Evolutionary conservation across 257 asterid genomes (phyloP), one percentile per base, ranked within the genome.

Genomic region (Lantana camara): DNA sequence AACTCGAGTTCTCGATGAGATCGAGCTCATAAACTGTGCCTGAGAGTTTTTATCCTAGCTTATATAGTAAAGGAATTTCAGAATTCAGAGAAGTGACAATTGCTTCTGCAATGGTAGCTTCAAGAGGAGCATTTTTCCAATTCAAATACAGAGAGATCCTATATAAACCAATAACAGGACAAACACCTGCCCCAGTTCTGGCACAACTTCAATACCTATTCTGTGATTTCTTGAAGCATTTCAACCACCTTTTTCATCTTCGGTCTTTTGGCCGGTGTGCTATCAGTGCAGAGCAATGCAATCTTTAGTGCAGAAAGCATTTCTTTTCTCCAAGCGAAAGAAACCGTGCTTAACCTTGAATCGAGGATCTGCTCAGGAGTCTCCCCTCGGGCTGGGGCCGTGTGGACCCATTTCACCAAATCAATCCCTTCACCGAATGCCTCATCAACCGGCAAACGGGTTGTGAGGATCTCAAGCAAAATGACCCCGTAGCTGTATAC

Each of bases 361-460:
- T 94, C 99, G 19, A 94, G 99, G 58, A 94, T 94, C 86, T 90
- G 98, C 81, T 94, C 99, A 0, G 99, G 99, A 11, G 99, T 94
- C 74, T 94, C 99, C 41, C 96, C 98, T 40, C 99, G 79, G 30
- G 75, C 55, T 0, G 96, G 88, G 8, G 99, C 99, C 4, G 83
- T 78, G 32, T 88, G 96, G 61, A 94, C 99, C 99, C 99, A 94
- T 72, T 86, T 94, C 80, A 94, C 99, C 81, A 94, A 68, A 80
- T 90, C 99, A 41, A 94, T 75, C 64, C 99, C 99, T 73, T 94
- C 99, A 0, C 96, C 97, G 38, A 94, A 90, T 11, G 83, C 95
- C 72, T 94, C 99, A n/a, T 94, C 96, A 7, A 94, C 96, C 0
- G 99, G 97, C 17, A 80, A 63, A 63, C 74, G 79, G 5, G 85